These are phyloP conservation scores for Hebeloma cylindrosporum DNA, from an alignment of 768 basidiomycete species.

Conservation along the genomic window DNA sequence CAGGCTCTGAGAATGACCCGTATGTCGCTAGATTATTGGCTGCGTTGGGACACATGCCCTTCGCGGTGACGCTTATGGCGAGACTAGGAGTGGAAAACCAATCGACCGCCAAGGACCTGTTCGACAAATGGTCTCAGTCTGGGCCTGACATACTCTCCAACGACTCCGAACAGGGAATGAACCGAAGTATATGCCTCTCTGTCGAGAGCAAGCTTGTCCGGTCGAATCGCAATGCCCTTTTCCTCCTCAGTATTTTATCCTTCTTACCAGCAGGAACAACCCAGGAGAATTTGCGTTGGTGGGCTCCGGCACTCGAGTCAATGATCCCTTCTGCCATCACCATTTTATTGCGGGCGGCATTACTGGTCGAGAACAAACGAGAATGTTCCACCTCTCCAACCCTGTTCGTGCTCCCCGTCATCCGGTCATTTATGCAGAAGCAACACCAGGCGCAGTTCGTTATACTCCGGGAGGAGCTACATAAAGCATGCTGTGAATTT, in stretches of 20 bases:
- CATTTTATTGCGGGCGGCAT: background rate
- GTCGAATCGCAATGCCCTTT: constrained; percentile 17
- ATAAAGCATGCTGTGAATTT: too few relatives aligned
- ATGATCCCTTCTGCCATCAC: constrained; percentile 2
- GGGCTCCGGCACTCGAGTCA: constrained; percentile 3
- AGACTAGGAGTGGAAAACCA: constrained; percentile 11
- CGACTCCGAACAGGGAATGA: constrained; percentile 19
- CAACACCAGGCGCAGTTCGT: background rate
- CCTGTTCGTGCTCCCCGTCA: constrained; percentile 7
- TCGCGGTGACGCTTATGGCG: constrained; percentile 36
- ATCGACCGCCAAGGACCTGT: constrained; percentile 13
- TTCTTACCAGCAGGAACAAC: constrained; percentile 22
- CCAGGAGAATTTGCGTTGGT: constrained; percentile 2
- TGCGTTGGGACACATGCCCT: constrained; percentile 30
- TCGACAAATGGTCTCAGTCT: constrained; percentile 11
- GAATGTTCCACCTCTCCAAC: background rate
- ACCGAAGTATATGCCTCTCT: constrained; percentile 22
- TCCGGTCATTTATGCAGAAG: constrained; percentile 6
- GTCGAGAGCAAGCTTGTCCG: constrained; percentile 19
- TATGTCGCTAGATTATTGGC: constrained; percentile 23
- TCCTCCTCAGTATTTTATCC: constrained; percentile 22
- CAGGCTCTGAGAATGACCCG: constrained; percentile 18
- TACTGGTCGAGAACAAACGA: constrained; percentile 1
- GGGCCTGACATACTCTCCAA: constrained; percentile 12
- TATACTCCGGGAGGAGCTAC: background rate